phyloP scores from a whole-genome alignment of 805 yeast species.

The Metschnikowia gruessii region DNA sequence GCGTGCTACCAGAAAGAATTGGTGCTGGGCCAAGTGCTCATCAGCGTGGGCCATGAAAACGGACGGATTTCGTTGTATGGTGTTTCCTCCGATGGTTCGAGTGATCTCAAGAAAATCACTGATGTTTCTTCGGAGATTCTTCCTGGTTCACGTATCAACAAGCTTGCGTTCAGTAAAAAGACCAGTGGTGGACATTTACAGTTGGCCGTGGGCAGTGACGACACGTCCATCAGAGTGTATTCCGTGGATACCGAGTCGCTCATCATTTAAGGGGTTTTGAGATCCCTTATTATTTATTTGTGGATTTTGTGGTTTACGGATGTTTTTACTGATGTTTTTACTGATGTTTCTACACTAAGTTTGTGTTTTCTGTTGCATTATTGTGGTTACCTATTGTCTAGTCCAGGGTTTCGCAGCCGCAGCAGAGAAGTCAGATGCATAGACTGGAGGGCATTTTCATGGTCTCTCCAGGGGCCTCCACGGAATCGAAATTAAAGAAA shows the following conservation, averaged over 20 bases:
- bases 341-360: no score
- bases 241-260: neutral
- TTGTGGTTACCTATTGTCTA: neutral
- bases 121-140: conserved; percentile 39
- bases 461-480: no score
- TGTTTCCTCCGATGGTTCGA: conserved; percentile 23
- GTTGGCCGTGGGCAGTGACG: conserved; percentile 65
- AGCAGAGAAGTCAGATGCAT: neutral
- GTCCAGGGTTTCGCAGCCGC: neutral
- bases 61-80: conserved; percentile 55
- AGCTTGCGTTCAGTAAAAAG: conserved; percentile 53
- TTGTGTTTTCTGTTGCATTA: no score
- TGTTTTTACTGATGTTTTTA: no score
- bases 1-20: conserved; percentile 41
- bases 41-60: conserved; percentile 69
- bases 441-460: no score
- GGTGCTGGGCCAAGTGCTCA: conserved; percentile 25
- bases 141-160: conserved; percentile 62
- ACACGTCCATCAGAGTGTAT: conserved; percentile 55
- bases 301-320: no score
- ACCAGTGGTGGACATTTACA: conserved; percentile 8
- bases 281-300: no score
- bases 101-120: conserved; percentile 19
- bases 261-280: no score
- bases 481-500: no score